Evolutionary conservation across 148 eudicot species (phyloP).

Genomic region (Chenopodium formosanum): DNA sequence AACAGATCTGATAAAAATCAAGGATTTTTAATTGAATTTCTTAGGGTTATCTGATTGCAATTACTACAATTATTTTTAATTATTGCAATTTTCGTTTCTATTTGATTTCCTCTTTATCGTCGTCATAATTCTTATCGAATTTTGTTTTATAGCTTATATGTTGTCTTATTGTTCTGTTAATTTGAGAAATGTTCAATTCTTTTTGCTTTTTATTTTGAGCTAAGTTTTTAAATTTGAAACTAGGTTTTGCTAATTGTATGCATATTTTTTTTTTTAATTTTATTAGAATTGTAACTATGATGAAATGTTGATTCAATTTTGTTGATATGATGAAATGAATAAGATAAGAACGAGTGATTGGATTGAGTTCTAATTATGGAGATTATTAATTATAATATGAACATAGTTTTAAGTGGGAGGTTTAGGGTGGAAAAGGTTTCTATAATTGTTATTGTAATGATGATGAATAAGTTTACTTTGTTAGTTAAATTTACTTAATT

Average conservation of each 20-base stretch:
- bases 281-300: not conserved
- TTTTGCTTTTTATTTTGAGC: not conserved
- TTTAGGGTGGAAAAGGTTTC: not conserved
- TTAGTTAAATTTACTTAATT: not conserved
- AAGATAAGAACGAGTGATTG: not conserved
- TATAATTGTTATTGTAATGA: not conserved
- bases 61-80: not conserved
- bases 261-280: not conserved
- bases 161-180: not conserved
- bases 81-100: slow-evolving; percentile 1
- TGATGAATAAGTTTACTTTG: not conserved
- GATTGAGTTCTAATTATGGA: not conserved
- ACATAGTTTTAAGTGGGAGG: not conserved
- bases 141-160: too few relatives aligned
- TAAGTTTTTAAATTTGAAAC: not conserved
- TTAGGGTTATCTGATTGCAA: not conserved
- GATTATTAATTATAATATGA: not conserved
- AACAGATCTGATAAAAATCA: not conserved
- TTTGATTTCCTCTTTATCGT: not conserved
- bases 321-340: not conserved
- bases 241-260: not conserved
- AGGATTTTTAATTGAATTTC: too few relatives aligned
- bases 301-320: not conserved
- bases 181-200: not conserved
- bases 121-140: not conserved